Conservation (phyloP, 2,329 filamentous ascomycete genomes). For the Penicillium sp. region DNA sequence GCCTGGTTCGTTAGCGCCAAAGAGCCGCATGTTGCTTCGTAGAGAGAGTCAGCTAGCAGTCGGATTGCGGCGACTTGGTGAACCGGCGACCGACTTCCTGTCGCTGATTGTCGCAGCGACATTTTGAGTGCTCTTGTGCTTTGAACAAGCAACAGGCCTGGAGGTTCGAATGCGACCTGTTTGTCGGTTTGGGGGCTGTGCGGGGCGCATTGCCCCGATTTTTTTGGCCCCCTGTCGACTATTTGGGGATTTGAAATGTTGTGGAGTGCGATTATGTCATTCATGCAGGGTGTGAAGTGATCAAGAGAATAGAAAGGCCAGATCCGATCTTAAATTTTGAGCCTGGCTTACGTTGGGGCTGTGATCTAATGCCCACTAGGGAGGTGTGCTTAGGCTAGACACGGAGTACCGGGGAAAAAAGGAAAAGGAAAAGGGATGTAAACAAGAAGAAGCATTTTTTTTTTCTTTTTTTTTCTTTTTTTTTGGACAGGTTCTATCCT, state of each 20-base stretch:
- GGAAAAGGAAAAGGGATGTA: no score
- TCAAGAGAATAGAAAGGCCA: not conserved
- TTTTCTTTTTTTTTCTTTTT: no score
- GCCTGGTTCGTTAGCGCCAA: conserved; percentile 14
- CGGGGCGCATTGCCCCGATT: not conserved
- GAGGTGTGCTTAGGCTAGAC: not conserved
- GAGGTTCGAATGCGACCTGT: not conserved
- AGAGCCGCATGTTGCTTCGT: conserved; percentile 14
- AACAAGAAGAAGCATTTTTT: no score
- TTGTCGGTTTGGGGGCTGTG: not conserved
- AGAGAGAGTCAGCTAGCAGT: conserved; percentile 14
- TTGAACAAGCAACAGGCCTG: not conserved
- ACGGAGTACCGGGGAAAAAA: no score
- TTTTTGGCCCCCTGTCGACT: not conserved
- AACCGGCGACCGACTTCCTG: not conserved
- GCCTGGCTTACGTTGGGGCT: not conserved
- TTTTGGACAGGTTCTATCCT: no score
- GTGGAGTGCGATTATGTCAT: not conserved
- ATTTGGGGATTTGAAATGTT: not conserved
- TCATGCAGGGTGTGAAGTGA: not conserved
- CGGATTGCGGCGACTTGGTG: conserved; percentile 11
- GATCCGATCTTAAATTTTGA: not conserved
- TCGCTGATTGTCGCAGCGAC: not conserved
- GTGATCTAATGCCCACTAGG: not conserved
- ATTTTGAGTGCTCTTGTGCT: not conserved